These are phyloP conservation scores for Malassezia obtusa DNA, from an alignment of 1,284 basidiomycete genomes.

Conservation along the genomic window DNA sequence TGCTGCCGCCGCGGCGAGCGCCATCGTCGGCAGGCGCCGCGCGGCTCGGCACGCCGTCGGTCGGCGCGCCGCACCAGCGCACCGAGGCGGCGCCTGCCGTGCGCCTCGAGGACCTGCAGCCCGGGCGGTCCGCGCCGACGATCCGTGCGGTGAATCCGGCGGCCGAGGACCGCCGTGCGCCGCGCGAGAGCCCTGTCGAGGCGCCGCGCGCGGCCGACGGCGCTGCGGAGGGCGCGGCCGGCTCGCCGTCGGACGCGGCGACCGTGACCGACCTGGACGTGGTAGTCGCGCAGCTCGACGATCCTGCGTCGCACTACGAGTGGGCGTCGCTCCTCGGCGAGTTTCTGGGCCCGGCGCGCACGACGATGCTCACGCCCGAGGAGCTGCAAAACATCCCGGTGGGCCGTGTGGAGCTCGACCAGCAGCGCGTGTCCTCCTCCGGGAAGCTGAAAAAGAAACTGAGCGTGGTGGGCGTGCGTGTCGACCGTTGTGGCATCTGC, in stretches of 20 bases:
- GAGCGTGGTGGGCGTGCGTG: slow-evolving; percentile 60
- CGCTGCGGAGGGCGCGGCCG: too few species aligned
- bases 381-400: slow-evolving; percentile 52
- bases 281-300: slow-evolving; percentile 34
- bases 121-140: background rate
- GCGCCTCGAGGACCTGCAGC: background rate
- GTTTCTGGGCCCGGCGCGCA: slow-evolving; percentile 56
- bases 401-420: slow-evolving; percentile 59
- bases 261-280: slow-evolving; percentile 41
- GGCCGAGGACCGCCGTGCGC: too few species aligned
- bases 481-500: slow-evolving; percentile 72
- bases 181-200: too few species aligned
- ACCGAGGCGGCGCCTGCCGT: background rate
- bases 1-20: background rate
- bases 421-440: slow-evolving; percentile 59
- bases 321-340: slow-evolving; percentile 57
- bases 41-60: background rate
- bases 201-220: too few species aligned
- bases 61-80: background rate
- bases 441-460: slow-evolving; percentile 71
- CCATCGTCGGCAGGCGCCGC: background rate
- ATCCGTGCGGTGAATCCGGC: background rate
- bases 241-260: background rate
- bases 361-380: slow-evolving; percentile 33
- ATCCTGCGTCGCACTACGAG: slow-evolving; percentile 26